A percentile compares a stretch with the other conserved stretches of the same genome.
These are phyloP conservation scores for Phytopythium delawarense DNA, from an alignment of 352 stramenopile genomes.

Conservation along the genomic window DNA sequence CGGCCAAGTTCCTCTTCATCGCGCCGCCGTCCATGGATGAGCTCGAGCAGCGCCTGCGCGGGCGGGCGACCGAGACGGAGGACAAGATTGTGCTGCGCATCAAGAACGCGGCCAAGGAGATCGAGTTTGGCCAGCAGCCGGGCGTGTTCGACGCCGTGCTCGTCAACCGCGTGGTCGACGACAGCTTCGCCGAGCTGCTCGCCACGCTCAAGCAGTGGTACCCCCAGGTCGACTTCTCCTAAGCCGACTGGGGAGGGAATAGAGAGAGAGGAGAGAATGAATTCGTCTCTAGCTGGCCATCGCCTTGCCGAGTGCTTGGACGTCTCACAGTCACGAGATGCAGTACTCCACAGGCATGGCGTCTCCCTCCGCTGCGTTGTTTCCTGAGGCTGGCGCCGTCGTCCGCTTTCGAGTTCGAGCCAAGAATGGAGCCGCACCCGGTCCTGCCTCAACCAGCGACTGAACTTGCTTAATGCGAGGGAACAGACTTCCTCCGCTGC, in stretches of 20 bases:
- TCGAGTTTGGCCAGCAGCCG: conserved; percentile 85
- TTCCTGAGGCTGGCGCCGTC: neutral
- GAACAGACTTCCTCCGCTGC: conserved; percentile 2
- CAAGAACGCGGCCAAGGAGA: conserved; percentile 91
- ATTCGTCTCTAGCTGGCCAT: no score
- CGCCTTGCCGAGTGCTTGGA: no score
- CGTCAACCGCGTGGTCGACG: conserved; percentile 87
- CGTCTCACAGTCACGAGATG: neutral
- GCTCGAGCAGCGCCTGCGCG: conserved; percentile 93
- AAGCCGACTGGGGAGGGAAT: conserved; percentile 6
- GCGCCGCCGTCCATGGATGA: conserved; percentile 93
- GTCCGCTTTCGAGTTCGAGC: neutral
- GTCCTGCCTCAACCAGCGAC: neutral
- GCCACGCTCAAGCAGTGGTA: conserved; percentile 75
- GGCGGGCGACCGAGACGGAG: conserved; percentile 94
- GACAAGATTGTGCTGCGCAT: conserved; percentile 94
- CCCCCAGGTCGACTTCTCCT: conserved; percentile 53
- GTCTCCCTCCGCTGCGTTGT: conserved; percentile 6
- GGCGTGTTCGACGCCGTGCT: conserved; percentile 89
- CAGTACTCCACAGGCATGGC: conserved; percentile 6
- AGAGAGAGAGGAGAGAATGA: neutral
- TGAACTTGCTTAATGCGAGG: neutral
- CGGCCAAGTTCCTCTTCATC: conserved; percentile 96
- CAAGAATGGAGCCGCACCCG: neutral
- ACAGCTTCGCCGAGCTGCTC: conserved; percentile 71